Conservation (phyloP, 2,329 filamentous ascomycete species). For the Cladophialophora carrionii region DNA sequence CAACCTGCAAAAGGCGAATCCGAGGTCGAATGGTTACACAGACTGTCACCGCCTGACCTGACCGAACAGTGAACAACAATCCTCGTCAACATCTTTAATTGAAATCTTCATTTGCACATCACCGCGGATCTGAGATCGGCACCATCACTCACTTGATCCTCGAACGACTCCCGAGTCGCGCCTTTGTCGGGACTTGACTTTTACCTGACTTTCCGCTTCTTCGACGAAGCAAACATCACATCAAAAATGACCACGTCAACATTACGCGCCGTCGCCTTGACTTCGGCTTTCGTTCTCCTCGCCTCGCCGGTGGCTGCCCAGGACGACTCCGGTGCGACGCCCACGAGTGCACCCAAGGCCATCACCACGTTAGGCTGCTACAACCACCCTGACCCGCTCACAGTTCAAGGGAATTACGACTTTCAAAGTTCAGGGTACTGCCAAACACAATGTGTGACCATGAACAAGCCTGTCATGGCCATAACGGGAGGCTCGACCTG, state of each 20-base stretch:
- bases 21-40: background rate
- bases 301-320: slow-evolving; percentile 29
- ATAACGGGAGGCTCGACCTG: slow-evolving; percentile 66
- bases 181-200: slow-evolving; percentile 5
- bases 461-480: slow-evolving; percentile 63
- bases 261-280: slow-evolving; percentile 25
- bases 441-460: slow-evolving; percentile 54
- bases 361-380: slow-evolving; percentile 48
- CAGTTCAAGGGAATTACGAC: slow-evolving; percentile 52
- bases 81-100: background rate
- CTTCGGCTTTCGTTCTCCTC: slow-evolving; percentile 25
- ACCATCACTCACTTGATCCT: background rate
- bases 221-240: slow-evolving; percentile 3
- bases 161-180: slow-evolving; percentile 1
- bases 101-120: background rate
- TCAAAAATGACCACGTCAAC: slow-evolving; percentile 32
- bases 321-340: slow-evolving; percentile 6
- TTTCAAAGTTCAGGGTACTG: slow-evolving; percentile 63
- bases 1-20: background rate
- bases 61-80: background rate
- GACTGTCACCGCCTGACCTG: background rate
- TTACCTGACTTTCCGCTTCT: background rate
- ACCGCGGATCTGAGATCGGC: background rate
- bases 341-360: slow-evolving; percentile 25
- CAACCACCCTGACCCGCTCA: slow-evolving; percentile 51